Evolutionary conservation across 176 grass and related monocot species (phyloP).

Genomic region (Pontederia crassipes): DNA sequence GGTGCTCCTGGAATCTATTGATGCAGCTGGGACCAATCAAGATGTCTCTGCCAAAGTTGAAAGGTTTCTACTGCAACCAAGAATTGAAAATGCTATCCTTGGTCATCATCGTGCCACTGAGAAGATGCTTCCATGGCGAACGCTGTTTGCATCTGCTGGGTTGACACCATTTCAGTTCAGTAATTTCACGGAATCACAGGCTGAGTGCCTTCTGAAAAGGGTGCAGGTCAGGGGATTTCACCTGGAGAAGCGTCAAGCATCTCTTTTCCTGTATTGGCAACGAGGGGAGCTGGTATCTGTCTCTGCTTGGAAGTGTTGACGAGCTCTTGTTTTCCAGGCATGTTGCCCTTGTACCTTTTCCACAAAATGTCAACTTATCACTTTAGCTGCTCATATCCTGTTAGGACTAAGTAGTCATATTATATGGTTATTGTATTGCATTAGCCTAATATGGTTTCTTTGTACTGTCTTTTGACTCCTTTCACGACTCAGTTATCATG

Average conservation of each 20-base stretch:
- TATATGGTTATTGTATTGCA: too few species aligned
- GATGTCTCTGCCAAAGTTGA: constrained; percentile 66
- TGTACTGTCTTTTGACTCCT: too few species aligned
- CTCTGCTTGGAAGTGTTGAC: constrained; percentile 74
- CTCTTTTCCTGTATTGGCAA: constrained; percentile 67
- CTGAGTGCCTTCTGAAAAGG: constrained; percentile 67
- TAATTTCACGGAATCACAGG: constrained; percentile 61
- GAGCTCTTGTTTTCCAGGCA: constrained; percentile 1
- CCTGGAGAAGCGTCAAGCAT: constrained; percentile 55
- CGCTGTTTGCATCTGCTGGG: constrained; percentile 47
- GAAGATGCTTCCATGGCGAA: constrained; percentile 50
- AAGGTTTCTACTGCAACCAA: constrained; percentile 64
- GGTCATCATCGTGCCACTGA: constrained; percentile 30
- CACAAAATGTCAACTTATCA: too few species aligned
- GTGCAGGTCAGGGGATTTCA: constrained; percentile 80
- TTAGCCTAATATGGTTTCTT: too few species aligned
- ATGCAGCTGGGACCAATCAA: constrained; percentile 47
- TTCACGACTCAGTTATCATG: too few species aligned
- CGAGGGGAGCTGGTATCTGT: constrained; percentile 53
- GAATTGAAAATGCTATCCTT: constrained; percentile 47
- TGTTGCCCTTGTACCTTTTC: too few species aligned
- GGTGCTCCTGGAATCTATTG: constrained; percentile 79
- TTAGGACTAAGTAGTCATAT: too few species aligned
- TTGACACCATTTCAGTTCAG: constrained; percentile 47
- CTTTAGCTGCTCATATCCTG: too few species aligned